Conservation (phyloP, 768 basidiomycete species). For the Suillus plorans region DNA sequence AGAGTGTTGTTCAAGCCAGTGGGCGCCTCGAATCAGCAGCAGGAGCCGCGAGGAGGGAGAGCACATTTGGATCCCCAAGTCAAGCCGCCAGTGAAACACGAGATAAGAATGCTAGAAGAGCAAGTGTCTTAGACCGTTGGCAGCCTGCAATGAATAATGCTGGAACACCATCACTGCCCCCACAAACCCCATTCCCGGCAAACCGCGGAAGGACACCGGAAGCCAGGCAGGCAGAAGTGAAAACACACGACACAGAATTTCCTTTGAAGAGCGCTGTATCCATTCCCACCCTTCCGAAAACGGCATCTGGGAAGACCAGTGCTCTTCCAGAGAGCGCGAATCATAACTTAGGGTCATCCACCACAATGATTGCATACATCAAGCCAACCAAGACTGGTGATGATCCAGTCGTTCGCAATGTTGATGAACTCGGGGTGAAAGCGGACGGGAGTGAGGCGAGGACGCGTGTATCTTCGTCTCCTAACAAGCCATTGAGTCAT, state of each 20-base stretch:
- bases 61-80: constrained; percentile 29
- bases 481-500: constrained; percentile 74
- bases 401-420: constrained; percentile 30
- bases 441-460: constrained; percentile 36
- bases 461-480: constrained; percentile 36
- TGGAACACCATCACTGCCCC: constrained; percentile 36
- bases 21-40: constrained; percentile 43
- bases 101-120: constrained; percentile 34
- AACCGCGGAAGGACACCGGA: constrained; percentile 41
- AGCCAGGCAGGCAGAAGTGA: constrained; percentile 23
- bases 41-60: constrained; percentile 22
- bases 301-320: constrained; percentile 25
- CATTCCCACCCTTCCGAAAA: constrained; percentile 34
- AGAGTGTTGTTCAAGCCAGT: constrained; percentile 76
- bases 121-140: constrained; percentile 75
- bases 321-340: constrained; percentile 24
- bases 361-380: constrained; percentile 71
- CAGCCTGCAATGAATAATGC: constrained; percentile 37
- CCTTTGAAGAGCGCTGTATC: constrained; percentile 43
- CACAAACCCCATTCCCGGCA: constrained; percentile 35
- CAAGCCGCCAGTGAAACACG: constrained; percentile 36
- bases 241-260: constrained; percentile 32
- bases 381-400: constrained; percentile 51
- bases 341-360: constrained; percentile 65
- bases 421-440: constrained; percentile 41